phyloP scores from a whole-genome alignment of 1,284 basidiomycete genomes.

The Cerrena zonata region DNA sequence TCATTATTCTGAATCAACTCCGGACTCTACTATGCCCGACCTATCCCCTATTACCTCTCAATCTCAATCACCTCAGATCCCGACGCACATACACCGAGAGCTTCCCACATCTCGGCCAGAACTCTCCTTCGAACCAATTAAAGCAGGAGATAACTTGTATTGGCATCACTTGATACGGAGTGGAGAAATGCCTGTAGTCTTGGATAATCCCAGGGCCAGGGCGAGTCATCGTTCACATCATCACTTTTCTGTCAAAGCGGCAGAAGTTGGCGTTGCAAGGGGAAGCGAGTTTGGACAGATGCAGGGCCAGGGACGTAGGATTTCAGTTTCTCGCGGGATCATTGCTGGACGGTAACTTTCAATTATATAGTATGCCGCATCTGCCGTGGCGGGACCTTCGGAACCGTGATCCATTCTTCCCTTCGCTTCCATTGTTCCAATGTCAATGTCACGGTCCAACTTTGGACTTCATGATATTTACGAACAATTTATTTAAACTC shows the following conservation, averaged over 20 bases:
- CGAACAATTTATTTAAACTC: too few species aligned
- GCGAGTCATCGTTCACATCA: conserved; percentile 1
- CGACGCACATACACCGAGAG: conserved; percentile 6
- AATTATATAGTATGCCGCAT: not conserved
- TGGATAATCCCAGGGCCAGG: conserved; percentile 50
- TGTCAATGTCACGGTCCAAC: not conserved
- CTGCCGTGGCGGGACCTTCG: not conserved
- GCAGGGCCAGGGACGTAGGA: not conserved
- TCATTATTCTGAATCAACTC: not conserved
- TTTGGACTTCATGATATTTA: too few species aligned
- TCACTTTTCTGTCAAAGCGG: not conserved
- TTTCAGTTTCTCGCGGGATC: not conserved
- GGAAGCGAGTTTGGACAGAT: too few species aligned
- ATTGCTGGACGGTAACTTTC: not conserved
- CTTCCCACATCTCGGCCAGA: not conserved
- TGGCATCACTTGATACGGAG: conserved; percentile 73
- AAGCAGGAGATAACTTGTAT: conserved; percentile 63
- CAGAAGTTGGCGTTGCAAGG: not conserved
- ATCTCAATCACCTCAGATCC: conserved; percentile 15
- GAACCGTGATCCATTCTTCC: not conserved
- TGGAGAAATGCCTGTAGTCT: conserved; percentile 68
- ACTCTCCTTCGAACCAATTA: conserved; percentile 29
- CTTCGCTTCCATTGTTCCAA: not conserved
- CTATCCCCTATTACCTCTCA: conserved; percentile 14
- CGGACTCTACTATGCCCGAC: not conserved